phyloP scores from a whole-genome alignment of 2,329 filamentous ascomycete species.

The Magnaporthiopsis rhizophila region DNA sequence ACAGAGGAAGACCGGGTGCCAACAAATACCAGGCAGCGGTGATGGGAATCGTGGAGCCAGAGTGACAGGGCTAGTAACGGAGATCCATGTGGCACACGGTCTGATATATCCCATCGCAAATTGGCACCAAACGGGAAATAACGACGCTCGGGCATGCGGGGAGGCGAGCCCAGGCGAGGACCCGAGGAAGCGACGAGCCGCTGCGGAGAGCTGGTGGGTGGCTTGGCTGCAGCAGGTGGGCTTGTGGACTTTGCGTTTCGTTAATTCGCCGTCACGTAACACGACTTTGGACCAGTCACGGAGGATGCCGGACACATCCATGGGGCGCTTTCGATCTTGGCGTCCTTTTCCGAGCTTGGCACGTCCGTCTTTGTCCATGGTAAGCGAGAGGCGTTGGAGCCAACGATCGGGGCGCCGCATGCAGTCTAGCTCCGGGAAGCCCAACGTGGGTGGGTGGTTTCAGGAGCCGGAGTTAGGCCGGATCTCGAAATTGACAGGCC shows the following conservation, averaged over 20 bases:
- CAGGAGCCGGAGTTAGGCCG: no score
- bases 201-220: not conserved
- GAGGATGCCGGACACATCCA: not conserved
- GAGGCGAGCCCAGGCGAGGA: no score
- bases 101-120: not conserved
- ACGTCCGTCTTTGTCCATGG: not conserved
- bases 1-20: no score
- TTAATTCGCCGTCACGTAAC: not conserved
- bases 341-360: not conserved
- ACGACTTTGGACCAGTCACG: not conserved
- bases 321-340: not conserved
- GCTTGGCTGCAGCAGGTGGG: not conserved
- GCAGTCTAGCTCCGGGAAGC: not conserved
- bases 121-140: not conserved
- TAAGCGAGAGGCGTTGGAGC: constrained; percentile 1
- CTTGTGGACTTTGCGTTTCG: not conserved
- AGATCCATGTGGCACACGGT: not conserved
- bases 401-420: not conserved
- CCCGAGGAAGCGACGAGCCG: not conserved
- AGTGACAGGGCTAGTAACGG: not conserved
- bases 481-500: no score
- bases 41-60: no score
- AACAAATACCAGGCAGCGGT: not conserved
- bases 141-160: not conserved
- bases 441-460: no score